Conservation (phyloP, 1,284 basidiomycete species). For the Coniophora puteana region DNA sequence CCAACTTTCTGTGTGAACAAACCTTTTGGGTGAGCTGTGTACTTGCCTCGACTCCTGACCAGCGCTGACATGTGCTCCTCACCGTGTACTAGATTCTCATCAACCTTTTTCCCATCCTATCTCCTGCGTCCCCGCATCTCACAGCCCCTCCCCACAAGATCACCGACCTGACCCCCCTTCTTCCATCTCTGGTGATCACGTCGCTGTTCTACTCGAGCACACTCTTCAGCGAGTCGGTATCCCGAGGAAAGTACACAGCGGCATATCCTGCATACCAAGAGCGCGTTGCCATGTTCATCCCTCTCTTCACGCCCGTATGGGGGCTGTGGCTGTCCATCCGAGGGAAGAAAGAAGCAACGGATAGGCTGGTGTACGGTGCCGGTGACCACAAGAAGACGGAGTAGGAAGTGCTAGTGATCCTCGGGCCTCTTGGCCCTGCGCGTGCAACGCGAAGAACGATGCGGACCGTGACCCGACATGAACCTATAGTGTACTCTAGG, state of each 20-base stretch:
- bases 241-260: constrained; percentile 69
- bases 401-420: too few relatives aligned
- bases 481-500: too few relatives aligned
- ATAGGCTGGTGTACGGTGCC: constrained; percentile 40
- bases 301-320: constrained; percentile 46
- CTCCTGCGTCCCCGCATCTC: constrained; percentile 37
- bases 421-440: too few relatives aligned
- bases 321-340: constrained; percentile 31
- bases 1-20: constrained; percentile 91
- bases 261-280: constrained; percentile 71
- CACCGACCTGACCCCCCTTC: constrained; percentile 36
- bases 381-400: constrained; percentile 16
- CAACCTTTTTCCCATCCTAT: constrained; percentile 61
- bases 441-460: too few relatives aligned
- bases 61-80: neutral
- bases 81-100: constrained; percentile 51
- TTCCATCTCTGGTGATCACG: constrained; percentile 58
- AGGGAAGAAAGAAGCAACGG: constrained; percentile 33
- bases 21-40: constrained; percentile 75
- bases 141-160: constrained; percentile 18
- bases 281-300: constrained; percentile 82
- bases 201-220: constrained; percentile 75
- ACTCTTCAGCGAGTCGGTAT: constrained; percentile 77
- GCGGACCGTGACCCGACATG: too few relatives aligned
- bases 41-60: too few relatives aligned